A percentile compares a stretch with the other conserved stretches of the same genome.
These are phyloP conservation scores for Pinus taeda DNA, from an alignment of 75 land plant genomes.

Conservation along the genomic window DNA sequence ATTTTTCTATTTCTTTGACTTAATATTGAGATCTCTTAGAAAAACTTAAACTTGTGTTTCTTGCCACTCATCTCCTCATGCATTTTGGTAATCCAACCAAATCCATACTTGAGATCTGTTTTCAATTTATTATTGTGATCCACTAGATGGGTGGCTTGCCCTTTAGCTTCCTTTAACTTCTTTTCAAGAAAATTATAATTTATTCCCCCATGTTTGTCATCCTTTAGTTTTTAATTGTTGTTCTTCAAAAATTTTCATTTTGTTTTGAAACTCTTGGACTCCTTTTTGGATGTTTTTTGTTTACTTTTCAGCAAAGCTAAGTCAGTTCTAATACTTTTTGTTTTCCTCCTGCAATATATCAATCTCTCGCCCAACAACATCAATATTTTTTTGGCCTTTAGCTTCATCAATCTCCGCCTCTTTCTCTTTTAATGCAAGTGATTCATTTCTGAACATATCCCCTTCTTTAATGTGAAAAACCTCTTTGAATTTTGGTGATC, in stretches of 20 bases:
- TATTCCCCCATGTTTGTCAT: background rate
- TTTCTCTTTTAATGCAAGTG: conserved; percentile 4
- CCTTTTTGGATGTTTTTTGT: conserved; percentile 2
- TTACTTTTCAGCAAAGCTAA: background rate
- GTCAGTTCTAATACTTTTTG: background rate
- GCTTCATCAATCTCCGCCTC: conserved; percentile 4
- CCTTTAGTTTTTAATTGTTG: background rate
- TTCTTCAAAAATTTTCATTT: background rate
- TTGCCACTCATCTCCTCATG: background rate
- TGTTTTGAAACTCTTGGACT: background rate
- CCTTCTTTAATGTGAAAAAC: background rate
- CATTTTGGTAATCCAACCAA: conserved; percentile 2
- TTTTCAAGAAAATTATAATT: conserved; percentile 1
- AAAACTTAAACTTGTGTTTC: conserved; percentile 1
- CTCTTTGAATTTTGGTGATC: background rate
- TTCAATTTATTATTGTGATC: conserved; percentile 7
- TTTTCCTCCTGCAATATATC: conserved; percentile 9
- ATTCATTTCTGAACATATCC: background rate
- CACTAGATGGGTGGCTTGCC: conserved; percentile 1
- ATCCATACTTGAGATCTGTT: conserved; percentile 7
- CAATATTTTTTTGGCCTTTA: background rate
- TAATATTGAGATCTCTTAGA: background rate
- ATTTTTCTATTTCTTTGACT: conserved; percentile 1
- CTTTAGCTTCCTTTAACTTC: background rate
- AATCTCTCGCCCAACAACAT: background rate